phyloP scores from a whole-genome alignment of 352 stramenopile genomes.

The Phytophthora hybrid region DNA sequence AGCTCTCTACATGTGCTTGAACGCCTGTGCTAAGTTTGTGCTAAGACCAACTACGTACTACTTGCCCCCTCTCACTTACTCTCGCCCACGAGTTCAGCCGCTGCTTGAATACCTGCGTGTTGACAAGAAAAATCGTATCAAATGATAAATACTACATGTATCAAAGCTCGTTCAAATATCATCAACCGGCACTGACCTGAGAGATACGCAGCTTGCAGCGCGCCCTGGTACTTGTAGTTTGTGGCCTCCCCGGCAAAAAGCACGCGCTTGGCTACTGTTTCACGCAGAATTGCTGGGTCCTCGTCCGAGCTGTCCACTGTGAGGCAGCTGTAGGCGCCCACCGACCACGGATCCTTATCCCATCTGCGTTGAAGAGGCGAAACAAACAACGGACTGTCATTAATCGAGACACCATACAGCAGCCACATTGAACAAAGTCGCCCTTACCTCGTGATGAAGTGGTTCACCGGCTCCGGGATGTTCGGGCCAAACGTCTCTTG shows the following conservation, averaged over 20 bases:
- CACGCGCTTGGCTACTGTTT: constrained; percentile 49
- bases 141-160: background rate
- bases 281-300: constrained; percentile 61
- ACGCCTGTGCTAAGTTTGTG: background rate
- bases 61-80: background rate
- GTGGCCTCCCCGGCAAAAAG: constrained; percentile 79
- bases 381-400: background rate
- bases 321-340: constrained; percentile 72
- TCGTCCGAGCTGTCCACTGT: constrained; percentile 66
- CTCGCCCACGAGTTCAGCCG: constrained; percentile 31
- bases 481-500: constrained; percentile 51
- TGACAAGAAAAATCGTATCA: background rate
- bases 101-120: constrained; percentile 43
- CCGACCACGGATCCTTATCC: constrained; percentile 64
- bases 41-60: background rate
- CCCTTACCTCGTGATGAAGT: constrained; percentile 62
- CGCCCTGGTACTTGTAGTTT: constrained; percentile 72
- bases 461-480: constrained; percentile 45
- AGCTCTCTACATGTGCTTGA: too few species aligned
- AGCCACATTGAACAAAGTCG: background rate
- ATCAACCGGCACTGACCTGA: constrained; percentile 34
- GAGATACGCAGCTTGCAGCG: constrained; percentile 70
- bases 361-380: constrained; percentile 42
- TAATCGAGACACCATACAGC: background rate
- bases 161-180: background rate